These are phyloP conservation scores for Rhodotorula diobovata DNA, from an alignment of 768 basidiomycete species.

Conservation along the genomic window DNA sequence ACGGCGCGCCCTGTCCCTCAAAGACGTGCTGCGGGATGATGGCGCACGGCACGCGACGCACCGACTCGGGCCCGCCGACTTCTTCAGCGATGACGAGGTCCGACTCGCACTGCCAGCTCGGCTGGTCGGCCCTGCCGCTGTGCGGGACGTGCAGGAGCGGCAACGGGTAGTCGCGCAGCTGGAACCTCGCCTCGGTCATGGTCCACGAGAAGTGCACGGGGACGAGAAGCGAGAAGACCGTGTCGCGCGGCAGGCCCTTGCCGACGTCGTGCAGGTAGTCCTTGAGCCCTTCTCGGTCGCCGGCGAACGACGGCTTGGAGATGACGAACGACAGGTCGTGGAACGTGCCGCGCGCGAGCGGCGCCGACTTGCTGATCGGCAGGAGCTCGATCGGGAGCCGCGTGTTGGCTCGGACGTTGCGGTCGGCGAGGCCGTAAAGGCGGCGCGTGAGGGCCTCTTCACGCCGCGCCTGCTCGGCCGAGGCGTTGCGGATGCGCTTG, in stretches of 20 bases:
- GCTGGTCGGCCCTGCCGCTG: slow-evolving; percentile 44
- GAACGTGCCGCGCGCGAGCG: slow-evolving; percentile 66
- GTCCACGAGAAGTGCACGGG: slow-evolving; percentile 73
- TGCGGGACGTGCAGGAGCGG: slow-evolving; percentile 72
- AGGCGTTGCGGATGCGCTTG: slow-evolving; percentile 55
- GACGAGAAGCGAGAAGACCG: slow-evolving; percentile 70
- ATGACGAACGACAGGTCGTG: slow-evolving; percentile 59
- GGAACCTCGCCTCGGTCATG: slow-evolving; percentile 58
- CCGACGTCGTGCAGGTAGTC: slow-evolving; percentile 67
- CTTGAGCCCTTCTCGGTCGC: slow-evolving; percentile 53
- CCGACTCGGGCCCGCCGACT: slow-evolving; percentile 53
- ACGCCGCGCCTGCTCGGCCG: slow-evolving; percentile 53
- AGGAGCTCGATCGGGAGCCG: slow-evolving; percentile 49
- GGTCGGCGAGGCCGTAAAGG: slow-evolving; percentile 45
- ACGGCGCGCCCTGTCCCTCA: slow-evolving; percentile 53
- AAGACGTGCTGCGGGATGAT: slow-evolving; percentile 60
- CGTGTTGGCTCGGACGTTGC: slow-evolving; percentile 22
- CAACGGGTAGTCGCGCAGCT: slow-evolving; percentile 81
- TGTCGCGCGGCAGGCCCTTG: slow-evolving; percentile 62
- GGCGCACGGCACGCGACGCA: slow-evolving; percentile 55
- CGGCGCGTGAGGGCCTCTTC: slow-evolving; percentile 56
- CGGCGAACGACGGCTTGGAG: slow-evolving; percentile 58
- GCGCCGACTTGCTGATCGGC: slow-evolving; percentile 52
- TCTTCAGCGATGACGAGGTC: slow-evolving; percentile 85
- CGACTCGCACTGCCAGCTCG: slow-evolving; percentile 63